A percentile compares a stretch with the other conserved stretches of the same genome.
phyloP scores from a whole-genome alignment of 1,139 yeast species.

The Candida sp. region DNA sequence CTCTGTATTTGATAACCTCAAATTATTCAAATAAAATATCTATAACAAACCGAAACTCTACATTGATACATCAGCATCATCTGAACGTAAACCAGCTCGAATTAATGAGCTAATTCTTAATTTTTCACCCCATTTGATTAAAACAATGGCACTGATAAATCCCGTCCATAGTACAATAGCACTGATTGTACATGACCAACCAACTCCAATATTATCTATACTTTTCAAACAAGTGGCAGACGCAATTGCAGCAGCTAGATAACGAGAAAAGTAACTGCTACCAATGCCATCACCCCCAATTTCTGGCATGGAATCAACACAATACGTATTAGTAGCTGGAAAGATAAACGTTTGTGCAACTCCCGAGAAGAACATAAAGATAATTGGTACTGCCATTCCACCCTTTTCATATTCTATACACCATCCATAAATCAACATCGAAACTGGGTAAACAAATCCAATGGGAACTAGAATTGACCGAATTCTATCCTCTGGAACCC shows the following conservation, averaged over 20 bases:
- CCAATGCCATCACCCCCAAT: constrained; percentile 52
- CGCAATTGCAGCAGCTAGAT: constrained; percentile 47
- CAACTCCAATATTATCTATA: constrained; percentile 45
- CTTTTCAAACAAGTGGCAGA: constrained; percentile 45
- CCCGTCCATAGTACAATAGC: constrained; percentile 29
- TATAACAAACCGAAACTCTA: too few relatives aligned
- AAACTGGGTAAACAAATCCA: constrained; percentile 37
- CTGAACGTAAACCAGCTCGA: constrained; percentile 9
- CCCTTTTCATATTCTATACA: constrained; percentile 43
- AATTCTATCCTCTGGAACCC: constrained; percentile 52
- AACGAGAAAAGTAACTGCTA: constrained; percentile 49
- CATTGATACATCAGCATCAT: too few relatives aligned
- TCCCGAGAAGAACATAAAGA: constrained; percentile 45
- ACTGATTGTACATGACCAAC: constrained; percentile 48
- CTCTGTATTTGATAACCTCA: too few relatives aligned
- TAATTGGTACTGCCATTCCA: constrained; percentile 52
- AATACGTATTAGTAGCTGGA: constrained; percentile 51
- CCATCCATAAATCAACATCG: constrained; percentile 53
- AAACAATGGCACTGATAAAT: constrained; percentile 13
- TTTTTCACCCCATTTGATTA: constrained; percentile 19
- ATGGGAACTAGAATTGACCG: constrained; percentile 33
- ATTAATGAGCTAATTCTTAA: constrained; percentile 15
- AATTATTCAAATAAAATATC: too few relatives aligned
- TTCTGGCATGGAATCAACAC: constrained; percentile 54
- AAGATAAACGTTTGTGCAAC: constrained; percentile 47